Evolutionary conservation across 169 alveolate species (phyloP), one percentile per base, ranked within the genome.

Genomic region (Toxoplasma gondii): DNA sequence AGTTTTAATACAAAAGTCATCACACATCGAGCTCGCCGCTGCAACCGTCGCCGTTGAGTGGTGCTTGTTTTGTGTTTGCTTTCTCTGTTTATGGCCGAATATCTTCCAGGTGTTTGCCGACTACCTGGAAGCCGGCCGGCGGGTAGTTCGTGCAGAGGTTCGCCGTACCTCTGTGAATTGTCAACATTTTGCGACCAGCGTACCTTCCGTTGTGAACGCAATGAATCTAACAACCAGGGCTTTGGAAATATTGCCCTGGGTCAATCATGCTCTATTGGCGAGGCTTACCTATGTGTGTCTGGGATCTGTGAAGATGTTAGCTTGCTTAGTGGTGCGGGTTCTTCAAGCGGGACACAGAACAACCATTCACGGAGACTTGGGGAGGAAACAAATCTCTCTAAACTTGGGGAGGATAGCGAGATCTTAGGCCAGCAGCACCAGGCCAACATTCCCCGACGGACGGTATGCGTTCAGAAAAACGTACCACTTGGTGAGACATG

Each of bases 401-500:
- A 74, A 34, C 84, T n/a, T 12, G 43, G 12, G 43, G 84, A 36
- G 39, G 43, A 2, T 74, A 12, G 45, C 44, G 43, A 31, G 54
- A 17, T 36, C 19, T 38, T 39, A 43, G 90, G 67, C 67, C 64
- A 38, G 34, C 44, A 74, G 9, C 64, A 41, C 0, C 38, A 39
- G 17, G 27, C 38, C 34, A 31, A 29, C 44, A 43, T 82, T 38
- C 90, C 53, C 38, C 90, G 67, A 16, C 53, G 64, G 19, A 41
- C 90, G 16, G 90, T 82, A 31, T 82, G 90, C 41, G 67, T 82
- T 17, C 69, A 82, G 90, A 82, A 82, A 49, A 82, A 82, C 39
- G 69, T 82, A 9, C 38, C 69, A 36, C 64, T 82, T 12, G 90
- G 90, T 1, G 38, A 27, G 12, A 7, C 53, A 44, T 82, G 90